Evolutionary conservation across 1,284 basidiomycete genomes (phyloP).

Genomic region (Malassezia japonica): DNA sequence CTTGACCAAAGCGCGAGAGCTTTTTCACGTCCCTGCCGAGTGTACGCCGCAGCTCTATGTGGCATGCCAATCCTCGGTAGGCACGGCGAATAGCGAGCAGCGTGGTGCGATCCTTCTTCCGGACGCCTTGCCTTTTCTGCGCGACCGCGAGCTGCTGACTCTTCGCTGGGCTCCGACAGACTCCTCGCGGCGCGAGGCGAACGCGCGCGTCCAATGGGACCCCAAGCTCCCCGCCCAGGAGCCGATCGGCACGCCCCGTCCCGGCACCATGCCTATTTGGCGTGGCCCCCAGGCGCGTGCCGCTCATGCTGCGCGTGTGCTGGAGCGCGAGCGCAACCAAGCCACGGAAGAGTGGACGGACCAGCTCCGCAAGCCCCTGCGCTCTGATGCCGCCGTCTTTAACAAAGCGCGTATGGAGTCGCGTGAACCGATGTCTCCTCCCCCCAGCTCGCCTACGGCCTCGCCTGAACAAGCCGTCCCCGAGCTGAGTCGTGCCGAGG

Average conservation of each 20-base stretch:
- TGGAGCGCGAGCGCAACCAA: constrained; percentile 14
- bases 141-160: constrained; percentile 38
- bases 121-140: constrained; percentile 36
- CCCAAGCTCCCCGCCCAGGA: neutral
- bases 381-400: neutral
- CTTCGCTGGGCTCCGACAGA: constrained; percentile 37
- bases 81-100: constrained; percentile 23
- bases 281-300: constrained; percentile 13
- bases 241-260: neutral
- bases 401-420: neutral
- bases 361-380: neutral
- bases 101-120: constrained; percentile 31
- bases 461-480: neutral
- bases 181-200: constrained; percentile 17
- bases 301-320: constrained; percentile 9
- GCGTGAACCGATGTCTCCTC: constrained; percentile 11
- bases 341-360: neutral
- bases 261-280: neutral
- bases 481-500: neutral
- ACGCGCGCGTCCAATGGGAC: constrained; percentile 33
- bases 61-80: constrained; percentile 19
- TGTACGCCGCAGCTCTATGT: constrained; percentile 32
- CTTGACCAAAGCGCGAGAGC: constrained; percentile 29
- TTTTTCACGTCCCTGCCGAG: constrained; percentile 36
- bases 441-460: constrained; percentile 11